Evolutionary conservation across 1,284 basidiomycete genomes (phyloP), one percentile per base, ranked within the genome.

Genomic region (Xerocomus minutiporus): DNA sequence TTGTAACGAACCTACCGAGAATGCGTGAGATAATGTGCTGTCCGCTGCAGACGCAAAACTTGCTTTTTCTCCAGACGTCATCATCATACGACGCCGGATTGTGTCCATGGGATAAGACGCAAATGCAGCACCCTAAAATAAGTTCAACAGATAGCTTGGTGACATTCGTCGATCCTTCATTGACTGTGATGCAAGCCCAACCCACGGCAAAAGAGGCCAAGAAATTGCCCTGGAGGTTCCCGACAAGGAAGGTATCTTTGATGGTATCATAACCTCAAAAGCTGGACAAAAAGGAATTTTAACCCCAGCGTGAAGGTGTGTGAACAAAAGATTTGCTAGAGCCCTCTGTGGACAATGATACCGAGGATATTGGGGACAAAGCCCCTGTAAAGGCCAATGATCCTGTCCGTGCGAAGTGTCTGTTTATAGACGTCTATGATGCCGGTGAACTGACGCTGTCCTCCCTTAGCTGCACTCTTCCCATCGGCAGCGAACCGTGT

Each of bases 101-200:
- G 83, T 85, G 67, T 86, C 84, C 60, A 86, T 71, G 8, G 83
- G 84, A 69, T 86, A 86, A 46, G 83, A 78, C 56, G 75, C 78
- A 57, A 85, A 72, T 57, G 82, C 76, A 50, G 83, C 83, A 57
- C 74, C 75, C 74, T 75, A 50, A 42, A 48, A 53, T 38, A 6
- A 3, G 7, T 11, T 58, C 13, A 52, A 28, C 13, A 25, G 11
- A 35, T 46, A 8, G 7, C 20, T 6, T 20, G 1, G 4, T 6
- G 15, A 23, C 7, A 32, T 26, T 6, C 13, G 4, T 3, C 20
- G 8, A 34, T 11, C 9, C 5, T 48, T 35, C 6, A 59, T 69
- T 48, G 35, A 75, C 75, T 28, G 78, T 80, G 40, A 80, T 82
- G 52, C 77, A 78, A 54, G 62, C 66, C 77, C 78, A 83, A 51